Evolutionary conservation across 306 rosid species (phyloP), one percentile per base, ranked within the genome.

Genomic region (Crataegus laevigata): DNA sequence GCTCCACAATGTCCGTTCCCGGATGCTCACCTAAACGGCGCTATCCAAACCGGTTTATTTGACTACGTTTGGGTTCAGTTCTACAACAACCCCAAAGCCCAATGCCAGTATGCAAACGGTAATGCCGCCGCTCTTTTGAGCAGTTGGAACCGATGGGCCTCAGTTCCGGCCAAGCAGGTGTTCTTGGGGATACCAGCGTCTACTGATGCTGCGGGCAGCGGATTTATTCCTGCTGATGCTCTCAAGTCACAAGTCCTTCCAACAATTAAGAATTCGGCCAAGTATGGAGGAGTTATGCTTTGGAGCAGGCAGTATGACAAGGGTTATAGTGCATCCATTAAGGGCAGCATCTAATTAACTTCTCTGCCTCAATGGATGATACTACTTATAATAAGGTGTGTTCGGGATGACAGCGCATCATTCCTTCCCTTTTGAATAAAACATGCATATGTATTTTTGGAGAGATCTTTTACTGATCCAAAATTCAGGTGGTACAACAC

Each of bases 1-100:
- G 93, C 96, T 0, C 96, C 93, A 0, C 93, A 90, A n/a, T 88
- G 96, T 21, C 82, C 82, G 2, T 76, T 55, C 82, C 91, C 90
- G 0, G 91, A 90, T 38, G 77, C 76, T 1, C 79, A 80, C 67
- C 69, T 88, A 11, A 83, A 77, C 14, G 0, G 68, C 0, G 91
- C 96, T 1, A 79, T 90, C 9, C 55, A 75, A 40, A 88, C 96
- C 0, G 91, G 96, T 0, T 18, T 88, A 15, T 88, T 90, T 64
- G 90, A 88, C 58, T 80, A 62, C 18, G 91, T 90, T 11, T 90
- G 92, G 92, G 91, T 90, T 26, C 96, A 90, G 76, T 90, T 90
- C 82, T 90, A 88, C 75, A 90, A 90, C 82, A 90, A 90, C 61
- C 47, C 80, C n/a, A n/a, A n/a, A n/a, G n/a, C n/a, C 34, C 65